Conservation (phyloP, 164 flowering plant genomes). For the Tetrastigma voinierianum region DNA sequence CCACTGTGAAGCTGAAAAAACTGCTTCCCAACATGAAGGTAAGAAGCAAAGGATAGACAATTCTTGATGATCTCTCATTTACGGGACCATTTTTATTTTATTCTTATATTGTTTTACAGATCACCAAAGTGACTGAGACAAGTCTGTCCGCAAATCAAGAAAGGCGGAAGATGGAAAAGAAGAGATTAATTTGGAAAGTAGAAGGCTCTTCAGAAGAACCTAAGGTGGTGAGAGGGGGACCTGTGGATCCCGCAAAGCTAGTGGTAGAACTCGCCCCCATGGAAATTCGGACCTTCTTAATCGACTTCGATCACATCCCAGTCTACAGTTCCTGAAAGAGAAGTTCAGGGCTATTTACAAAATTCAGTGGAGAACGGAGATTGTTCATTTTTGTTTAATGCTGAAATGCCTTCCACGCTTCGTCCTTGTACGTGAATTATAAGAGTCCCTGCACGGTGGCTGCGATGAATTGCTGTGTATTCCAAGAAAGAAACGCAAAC, state of each 20-base stretch:
- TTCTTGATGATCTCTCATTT: neutral
- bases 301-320: constrained; percentile 32
- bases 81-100: too few relatives aligned
- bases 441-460: too few relatives aligned
- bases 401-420: too few relatives aligned
- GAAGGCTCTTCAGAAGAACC: constrained; percentile 30
- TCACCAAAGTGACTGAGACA: constrained; percentile 67
- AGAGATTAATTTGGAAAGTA: constrained; percentile 50
- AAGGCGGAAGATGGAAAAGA: constrained; percentile 54
- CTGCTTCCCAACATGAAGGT: constrained; percentile 78
- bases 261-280: constrained; percentile 83
- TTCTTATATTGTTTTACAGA: constrained; percentile 42
- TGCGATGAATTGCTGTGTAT: too few relatives aligned
- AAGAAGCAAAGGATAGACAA: constrained; percentile 3
- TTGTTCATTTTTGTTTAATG: too few relatives aligned
- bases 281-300: constrained; percentile 84
- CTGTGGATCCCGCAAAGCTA: constrained; percentile 62
- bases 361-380: neutral
- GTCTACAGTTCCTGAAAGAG: constrained; percentile 16
- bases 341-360: neutral
- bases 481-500: too few relatives aligned
- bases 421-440: too few relatives aligned
- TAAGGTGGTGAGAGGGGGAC: constrained; percentile 38
- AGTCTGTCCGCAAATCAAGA: constrained; percentile 74
- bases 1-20: constrained; percentile 66